A percentile compares a stretch with the other conserved stretches of the same genome.
phyloP scores from a whole-genome alignment of 345 rosid genomes.

The Abelmoschus esculentus region DNA sequence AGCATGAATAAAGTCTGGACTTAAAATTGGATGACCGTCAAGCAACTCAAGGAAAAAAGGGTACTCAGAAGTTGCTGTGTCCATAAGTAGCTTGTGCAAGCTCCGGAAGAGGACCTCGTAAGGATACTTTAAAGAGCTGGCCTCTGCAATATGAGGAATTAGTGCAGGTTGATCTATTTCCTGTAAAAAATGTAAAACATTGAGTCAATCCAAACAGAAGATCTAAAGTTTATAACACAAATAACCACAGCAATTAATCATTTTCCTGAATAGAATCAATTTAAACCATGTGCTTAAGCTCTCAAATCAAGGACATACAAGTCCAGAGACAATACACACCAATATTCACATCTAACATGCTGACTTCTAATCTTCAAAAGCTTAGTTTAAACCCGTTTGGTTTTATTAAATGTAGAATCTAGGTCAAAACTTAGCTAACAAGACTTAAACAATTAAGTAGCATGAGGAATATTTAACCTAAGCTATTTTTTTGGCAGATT shows the following conservation, averaged over 20 bases:
- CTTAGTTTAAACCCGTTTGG: background rate
- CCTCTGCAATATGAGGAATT: slow-evolving; percentile 99
- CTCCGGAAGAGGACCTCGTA: slow-evolving; percentile 97
- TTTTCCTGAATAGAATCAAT: slow-evolving; percentile 52
- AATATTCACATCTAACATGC: background rate
- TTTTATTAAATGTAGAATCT: background rate
- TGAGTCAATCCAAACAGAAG: slow-evolving; percentile 4
- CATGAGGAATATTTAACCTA: background rate
- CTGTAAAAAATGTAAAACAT: slow-evolving; percentile 46
- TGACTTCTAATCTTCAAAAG: background rate
- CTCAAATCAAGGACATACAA: slow-evolving; percentile 6
- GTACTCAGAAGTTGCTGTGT: slow-evolving; percentile 99
- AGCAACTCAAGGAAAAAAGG: slow-evolving; percentile 18
- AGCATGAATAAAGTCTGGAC: slow-evolving; percentile 1
- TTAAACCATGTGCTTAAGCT: background rate
- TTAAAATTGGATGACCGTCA: slow-evolving; percentile 2
- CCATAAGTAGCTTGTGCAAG: slow-evolving; percentile 92
- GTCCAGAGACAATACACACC: background rate
- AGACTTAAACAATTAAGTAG: background rate
- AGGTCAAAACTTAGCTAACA: background rate
- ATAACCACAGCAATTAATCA: slow-evolving; percentile 34
- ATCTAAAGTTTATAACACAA: background rate
- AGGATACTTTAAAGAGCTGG: slow-evolving; percentile 86
- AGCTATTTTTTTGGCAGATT: background rate
- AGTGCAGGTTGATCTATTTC: slow-evolving; percentile 96